phyloP scores from a whole-genome alignment of 2,329 filamentous ascomycete genomes.

The Colletotrichum sp. region DNA sequence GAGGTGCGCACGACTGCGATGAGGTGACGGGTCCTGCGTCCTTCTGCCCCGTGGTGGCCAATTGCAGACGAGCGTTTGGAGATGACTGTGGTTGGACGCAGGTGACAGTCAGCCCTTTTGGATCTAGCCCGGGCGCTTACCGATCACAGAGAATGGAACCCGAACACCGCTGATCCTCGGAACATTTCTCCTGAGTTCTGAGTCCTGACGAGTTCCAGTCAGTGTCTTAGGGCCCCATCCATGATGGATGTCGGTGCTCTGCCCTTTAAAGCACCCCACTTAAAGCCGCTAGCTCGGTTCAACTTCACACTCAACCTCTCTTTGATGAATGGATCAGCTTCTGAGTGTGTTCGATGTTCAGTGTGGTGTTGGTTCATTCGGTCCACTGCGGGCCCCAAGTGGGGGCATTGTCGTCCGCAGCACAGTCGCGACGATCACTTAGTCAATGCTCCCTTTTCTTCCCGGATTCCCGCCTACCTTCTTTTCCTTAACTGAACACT shows the following conservation, averaged over 20 bases:
- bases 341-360: not conserved
- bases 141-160: not conserved
- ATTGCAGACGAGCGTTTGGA: not conserved
- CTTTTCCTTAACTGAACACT: not conserved
- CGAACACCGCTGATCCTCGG: not conserved
- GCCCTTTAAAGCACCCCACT: not conserved
- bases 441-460: not conserved
- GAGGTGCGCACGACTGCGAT: not conserved
- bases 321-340: no score
- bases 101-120: not conserved
- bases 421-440: not conserved
- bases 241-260: not conserved
- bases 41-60: not conserved
- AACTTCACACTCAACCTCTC: not conserved
- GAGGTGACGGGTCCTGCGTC: not conserved
- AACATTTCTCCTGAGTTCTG: not conserved
- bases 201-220: no score
- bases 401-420: not conserved
- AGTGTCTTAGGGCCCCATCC: not conserved
- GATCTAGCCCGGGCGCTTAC: conserved; percentile 10
- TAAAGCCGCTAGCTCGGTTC: not conserved
- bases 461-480: not conserved
- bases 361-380: not conserved
- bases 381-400: not conserved
- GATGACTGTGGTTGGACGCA: not conserved